phyloP scores from a whole-genome alignment of 2,329 filamentous ascomycete genomes.

The Curvularia hawaiiensis region DNA sequence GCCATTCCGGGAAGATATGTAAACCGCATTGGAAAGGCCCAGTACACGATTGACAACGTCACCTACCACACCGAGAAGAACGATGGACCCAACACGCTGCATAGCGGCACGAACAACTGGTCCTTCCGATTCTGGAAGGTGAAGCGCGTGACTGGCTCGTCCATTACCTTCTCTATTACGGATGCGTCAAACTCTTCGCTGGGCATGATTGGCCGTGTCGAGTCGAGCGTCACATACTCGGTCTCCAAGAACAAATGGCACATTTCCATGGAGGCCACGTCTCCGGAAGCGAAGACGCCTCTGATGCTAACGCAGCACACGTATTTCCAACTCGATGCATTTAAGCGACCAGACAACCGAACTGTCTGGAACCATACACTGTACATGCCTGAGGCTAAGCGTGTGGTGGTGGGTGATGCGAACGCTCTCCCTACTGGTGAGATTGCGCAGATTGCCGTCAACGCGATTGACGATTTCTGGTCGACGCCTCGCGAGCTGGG shows the following conservation, averaged over 20 bases:
- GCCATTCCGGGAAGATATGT: constrained; percentile 42
- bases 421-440: constrained; percentile 42
- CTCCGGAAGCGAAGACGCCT: constrained; percentile 35
- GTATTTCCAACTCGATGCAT: constrained; percentile 45
- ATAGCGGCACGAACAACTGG: constrained; percentile 45
- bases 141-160: constrained; percentile 29
- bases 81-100: constrained; percentile 42
- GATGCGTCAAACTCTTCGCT: constrained; percentile 38
- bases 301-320: constrained; percentile 45
- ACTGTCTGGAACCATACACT: constrained; percentile 44
- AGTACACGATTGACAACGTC: constrained; percentile 36
- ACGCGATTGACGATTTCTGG: constrained; percentile 40
- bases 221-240: constrained; percentile 40
- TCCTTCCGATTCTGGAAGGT: constrained; percentile 40
- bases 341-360: constrained; percentile 36
- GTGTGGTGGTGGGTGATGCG: constrained; percentile 32
- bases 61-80: constrained; percentile 38
- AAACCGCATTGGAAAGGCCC: constrained; percentile 43
- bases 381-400: constrained; percentile 38
- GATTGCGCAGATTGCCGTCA: constrained; percentile 32
- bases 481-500: constrained; percentile 40
- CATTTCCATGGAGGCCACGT: constrained; percentile 39
- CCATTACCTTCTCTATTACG: constrained; percentile 39
- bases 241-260: constrained; percentile 42
- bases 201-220: constrained; percentile 38